Evolutionary conservation across 1,284 basidiomycete species (phyloP).

Genomic region (Ganoderma leucocontextum): DNA sequence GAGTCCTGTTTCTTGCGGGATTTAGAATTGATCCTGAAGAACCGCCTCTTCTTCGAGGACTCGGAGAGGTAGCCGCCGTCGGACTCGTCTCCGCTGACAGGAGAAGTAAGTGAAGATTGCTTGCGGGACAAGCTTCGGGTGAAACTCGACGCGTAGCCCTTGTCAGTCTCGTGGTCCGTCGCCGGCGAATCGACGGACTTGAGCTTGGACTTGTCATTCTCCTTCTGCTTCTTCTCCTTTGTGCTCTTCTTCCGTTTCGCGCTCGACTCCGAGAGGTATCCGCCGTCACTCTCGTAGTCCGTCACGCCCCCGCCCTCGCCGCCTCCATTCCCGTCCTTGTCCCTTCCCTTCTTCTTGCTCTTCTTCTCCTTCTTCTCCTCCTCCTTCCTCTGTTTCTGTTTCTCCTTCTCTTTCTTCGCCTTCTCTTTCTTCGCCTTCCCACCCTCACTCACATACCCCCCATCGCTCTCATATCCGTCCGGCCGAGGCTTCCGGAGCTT

Average conservation of each 20-base stretch:
- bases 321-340: constrained; percentile 35
- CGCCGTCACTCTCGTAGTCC: constrained; percentile 45
- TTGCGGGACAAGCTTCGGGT: constrained; percentile 34
- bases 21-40: constrained; percentile 46
- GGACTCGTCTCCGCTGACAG: constrained; percentile 45
- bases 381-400: constrained; percentile 16
- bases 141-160: constrained; percentile 38
- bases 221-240: constrained; percentile 42
- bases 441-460: constrained; percentile 56
- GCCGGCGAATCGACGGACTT: constrained; percentile 46
- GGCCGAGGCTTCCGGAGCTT: constrained; percentile 48
- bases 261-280: constrained; percentile 43
- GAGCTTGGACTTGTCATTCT: constrained; percentile 40
- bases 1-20: constrained; percentile 40
- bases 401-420: constrained; percentile 39
- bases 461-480: constrained; percentile 64
- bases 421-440: constrained; percentile 47
- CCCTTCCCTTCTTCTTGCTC: constrained; percentile 38
- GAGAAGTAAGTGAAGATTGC: constrained; percentile 28
- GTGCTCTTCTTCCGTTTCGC: constrained; percentile 38
- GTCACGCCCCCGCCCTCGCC: constrained; percentile 34
- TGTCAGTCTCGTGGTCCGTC: constrained; percentile 46
- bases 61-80: constrained; percentile 53
- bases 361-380: constrained; percentile 27
- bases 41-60: constrained; percentile 41